Conservation (phyloP, 495 filamentous ascomycete genomes). For the Haplographium delicatum region DNA sequence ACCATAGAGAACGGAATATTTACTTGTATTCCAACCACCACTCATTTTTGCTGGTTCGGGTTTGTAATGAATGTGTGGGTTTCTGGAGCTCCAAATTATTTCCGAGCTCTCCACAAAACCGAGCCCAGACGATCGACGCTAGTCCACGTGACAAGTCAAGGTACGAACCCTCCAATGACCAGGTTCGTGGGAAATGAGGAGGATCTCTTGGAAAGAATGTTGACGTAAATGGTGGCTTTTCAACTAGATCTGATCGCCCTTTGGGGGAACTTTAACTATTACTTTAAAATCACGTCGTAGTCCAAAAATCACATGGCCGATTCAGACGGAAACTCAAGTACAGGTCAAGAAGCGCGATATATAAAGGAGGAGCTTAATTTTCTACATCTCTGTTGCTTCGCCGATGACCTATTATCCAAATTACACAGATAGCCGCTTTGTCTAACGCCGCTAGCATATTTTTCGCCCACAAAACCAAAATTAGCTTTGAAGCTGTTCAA, state of each 20-base stretch:
- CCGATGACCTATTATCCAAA: background rate
- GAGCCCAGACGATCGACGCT: background rate
- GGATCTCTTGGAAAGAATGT: background rate
- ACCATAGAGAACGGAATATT: slow-evolving; percentile 13
- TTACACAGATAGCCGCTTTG: slow-evolving; percentile 5
- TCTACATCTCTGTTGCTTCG: slow-evolving; percentile 4
- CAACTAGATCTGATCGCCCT: too few relatives aligned
- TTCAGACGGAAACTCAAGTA: too few relatives aligned
- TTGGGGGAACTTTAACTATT: too few relatives aligned
- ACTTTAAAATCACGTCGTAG: too few relatives aligned
- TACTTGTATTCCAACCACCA: slow-evolving; percentile 56
- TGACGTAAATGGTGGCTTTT: too few relatives aligned
- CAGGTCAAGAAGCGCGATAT: background rate
- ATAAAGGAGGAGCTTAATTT: background rate
- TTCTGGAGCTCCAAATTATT: slow-evolving; percentile 4
- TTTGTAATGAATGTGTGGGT: background rate
- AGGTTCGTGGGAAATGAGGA: background rate
- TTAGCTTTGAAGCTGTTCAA: slow-evolving; percentile 9
- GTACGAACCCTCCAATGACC: background rate
- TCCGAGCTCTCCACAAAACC: background rate
- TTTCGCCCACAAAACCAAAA: background rate
- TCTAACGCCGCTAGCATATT: slow-evolving; percentile 13
- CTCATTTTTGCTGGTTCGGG: slow-evolving; percentile 38
- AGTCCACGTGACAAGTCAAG: background rate
- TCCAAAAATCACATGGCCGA: too few relatives aligned